These are phyloP conservation scores for Chamaenerion angustifolium DNA, from an alignment of 345 rosid genomes.

Conservation along the genomic window DNA sequence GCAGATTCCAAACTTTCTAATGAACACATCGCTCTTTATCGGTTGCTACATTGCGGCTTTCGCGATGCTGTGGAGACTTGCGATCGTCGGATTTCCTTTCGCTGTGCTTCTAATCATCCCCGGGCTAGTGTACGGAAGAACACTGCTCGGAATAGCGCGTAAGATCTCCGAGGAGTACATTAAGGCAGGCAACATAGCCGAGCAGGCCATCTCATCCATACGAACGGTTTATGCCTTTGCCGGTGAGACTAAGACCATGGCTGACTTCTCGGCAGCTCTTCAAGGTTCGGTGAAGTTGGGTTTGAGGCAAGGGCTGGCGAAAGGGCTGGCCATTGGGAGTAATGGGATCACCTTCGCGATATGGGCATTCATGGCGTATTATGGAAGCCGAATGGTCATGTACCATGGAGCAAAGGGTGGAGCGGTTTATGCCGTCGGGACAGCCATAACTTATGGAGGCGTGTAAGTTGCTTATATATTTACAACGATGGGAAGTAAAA, in stretches of 20 bases:
- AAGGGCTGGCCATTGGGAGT: slow-evolving; percentile 14
- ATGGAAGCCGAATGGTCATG: slow-evolving; percentile 16
- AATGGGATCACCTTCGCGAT: slow-evolving; percentile 8
- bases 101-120: slow-evolving; percentile 12
- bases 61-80: slow-evolving; percentile 13
- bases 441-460: slow-evolving; percentile 9
- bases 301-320: slow-evolving; percentile 14
- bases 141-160: slow-evolving; percentile 9
- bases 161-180: slow-evolving; percentile 14
- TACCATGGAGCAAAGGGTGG: slow-evolving; percentile 11
- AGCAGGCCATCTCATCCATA: slow-evolving; percentile 14
- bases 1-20: slow-evolving; percentile 12
- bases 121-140: slow-evolving; percentile 12
- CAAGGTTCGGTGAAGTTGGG: slow-evolving; percentile 12
- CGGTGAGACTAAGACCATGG: slow-evolving; percentile 8
- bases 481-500: too few relatives aligned
- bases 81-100: slow-evolving; percentile 12
- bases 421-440: slow-evolving; percentile 11
- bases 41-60: slow-evolving; percentile 11
- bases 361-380: slow-evolving; percentile 15
- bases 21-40: slow-evolving; percentile 6
- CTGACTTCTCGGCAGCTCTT: slow-evolving; percentile 9
- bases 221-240: slow-evolving; percentile 13
- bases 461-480: slow-evolving; percentile 10
- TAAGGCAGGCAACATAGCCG: slow-evolving; percentile 9